phyloP scores from a whole-genome alignment of 768 basidiomycete species.

The Auriscalpium microsporum region DNA sequence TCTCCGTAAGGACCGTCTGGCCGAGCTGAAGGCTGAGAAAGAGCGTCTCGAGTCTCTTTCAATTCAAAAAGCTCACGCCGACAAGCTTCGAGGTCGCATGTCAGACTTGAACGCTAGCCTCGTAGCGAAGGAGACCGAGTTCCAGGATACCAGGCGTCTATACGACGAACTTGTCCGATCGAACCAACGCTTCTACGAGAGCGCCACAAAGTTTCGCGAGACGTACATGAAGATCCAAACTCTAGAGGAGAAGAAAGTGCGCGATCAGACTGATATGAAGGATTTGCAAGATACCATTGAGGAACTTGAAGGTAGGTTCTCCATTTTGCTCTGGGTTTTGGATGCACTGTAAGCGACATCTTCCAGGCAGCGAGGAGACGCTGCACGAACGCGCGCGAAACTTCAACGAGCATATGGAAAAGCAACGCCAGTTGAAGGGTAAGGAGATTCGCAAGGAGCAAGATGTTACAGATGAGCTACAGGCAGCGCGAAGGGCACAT shows the following conservation, averaged over 20 bases:
- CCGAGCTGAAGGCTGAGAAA: conserved; percentile 89
- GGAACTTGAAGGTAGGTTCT: conserved; percentile 51
- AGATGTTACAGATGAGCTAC: conserved; percentile 55
- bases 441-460: conserved; percentile 44
- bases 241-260: conserved; percentile 52
- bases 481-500: conserved; percentile 40
- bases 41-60: conserved; percentile 73
- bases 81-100: conserved; percentile 67
- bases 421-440: conserved; percentile 40
- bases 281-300: conserved; percentile 57
- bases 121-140: conserved; percentile 61
- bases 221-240: conserved; percentile 64
- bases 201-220: conserved; percentile 79
- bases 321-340: background rate
- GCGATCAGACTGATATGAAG: conserved; percentile 51
- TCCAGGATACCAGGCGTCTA: conserved; percentile 59
- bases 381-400: conserved; percentile 47
- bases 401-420: conserved; percentile 48
- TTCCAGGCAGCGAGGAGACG: conserved; percentile 64
- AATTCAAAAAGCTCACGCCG: conserved; percentile 77
- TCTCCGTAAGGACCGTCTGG: conserved; percentile 82
- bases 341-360: background rate
- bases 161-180: conserved; percentile 57
- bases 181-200: conserved; percentile 77
- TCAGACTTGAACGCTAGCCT: conserved; percentile 53